Conservation (phyloP, 768 basidiomycete species). For the Favolaschia claudopus region DNA sequence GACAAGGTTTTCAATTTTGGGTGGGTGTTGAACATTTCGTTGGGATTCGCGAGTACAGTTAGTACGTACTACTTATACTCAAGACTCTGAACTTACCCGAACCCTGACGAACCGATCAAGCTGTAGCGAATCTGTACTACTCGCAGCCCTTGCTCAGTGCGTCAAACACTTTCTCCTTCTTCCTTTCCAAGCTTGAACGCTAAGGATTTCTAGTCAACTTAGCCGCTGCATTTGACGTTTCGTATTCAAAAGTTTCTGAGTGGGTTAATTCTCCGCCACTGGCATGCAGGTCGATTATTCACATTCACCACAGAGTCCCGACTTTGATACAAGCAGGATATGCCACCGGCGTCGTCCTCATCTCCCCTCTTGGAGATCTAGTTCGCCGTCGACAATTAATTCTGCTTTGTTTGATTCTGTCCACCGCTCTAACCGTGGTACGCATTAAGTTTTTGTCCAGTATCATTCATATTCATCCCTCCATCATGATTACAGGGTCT, state of each 20-base stretch:
- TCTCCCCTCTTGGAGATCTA: slow-evolving; percentile 86
- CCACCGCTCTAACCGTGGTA: slow-evolving; percentile 64
- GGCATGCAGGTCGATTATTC: background rate
- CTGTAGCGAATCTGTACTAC: slow-evolving; percentile 82
- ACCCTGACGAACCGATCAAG: background rate
- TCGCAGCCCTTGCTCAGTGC: slow-evolving; percentile 80
- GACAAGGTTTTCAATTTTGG: slow-evolving; percentile 60
- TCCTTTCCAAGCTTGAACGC: background rate
- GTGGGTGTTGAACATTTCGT: slow-evolving; percentile 57
- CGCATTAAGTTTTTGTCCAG: background rate
- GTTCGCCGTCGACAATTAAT: slow-evolving; percentile 78
- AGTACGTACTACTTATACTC: slow-evolving; percentile 17
- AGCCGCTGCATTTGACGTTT: slow-evolving; percentile 43
- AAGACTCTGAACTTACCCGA: background rate
- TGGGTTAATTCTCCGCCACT: slow-evolving; percentile 4
- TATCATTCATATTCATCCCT: background rate
- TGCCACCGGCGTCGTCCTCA: slow-evolving; percentile 72
- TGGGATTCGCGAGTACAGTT: slow-evolving; percentile 70
- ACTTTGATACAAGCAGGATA: slow-evolving; percentile 46
- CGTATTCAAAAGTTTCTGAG: slow-evolving; percentile 35
- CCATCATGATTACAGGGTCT: slow-evolving; percentile 50
- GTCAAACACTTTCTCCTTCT: slow-evolving; percentile 26
- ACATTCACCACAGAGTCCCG: slow-evolving; percentile 25
- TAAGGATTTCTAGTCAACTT: slow-evolving; percentile 46
- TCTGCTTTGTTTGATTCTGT: slow-evolving; percentile 61